A percentile compares a stretch with the other conserved stretches of the same genome.
phyloP scores from a whole-genome alignment of 257 asterid species.

The Nicotiana tomentosiformis region DNA sequence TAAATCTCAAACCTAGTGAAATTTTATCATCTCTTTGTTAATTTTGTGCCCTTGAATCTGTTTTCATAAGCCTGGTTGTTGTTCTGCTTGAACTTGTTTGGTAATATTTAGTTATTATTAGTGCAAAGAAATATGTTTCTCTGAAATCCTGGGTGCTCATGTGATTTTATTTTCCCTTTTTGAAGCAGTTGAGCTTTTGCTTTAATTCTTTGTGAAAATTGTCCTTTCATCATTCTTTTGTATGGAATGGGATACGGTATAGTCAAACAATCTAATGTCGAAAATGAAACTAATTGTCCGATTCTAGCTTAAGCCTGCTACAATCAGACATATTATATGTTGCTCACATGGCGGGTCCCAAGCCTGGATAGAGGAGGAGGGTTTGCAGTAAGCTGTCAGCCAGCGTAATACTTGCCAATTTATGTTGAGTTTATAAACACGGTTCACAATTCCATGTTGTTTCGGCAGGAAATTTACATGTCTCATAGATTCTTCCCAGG shows the following conservation, averaged over 20 bases:
- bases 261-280: not conserved
- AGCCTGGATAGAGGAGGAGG: no score
- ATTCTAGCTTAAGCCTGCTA: no score
- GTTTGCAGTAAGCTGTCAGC: no score
- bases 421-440: not conserved
- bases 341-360: no score
- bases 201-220: no score
- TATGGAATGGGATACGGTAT: not conserved
- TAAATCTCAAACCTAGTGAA: conserved; percentile 4
- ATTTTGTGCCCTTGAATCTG: not conserved
- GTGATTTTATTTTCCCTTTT: no score
- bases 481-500: not conserved
- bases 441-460: not conserved
- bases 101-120: not conserved
- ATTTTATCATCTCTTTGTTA: not conserved
- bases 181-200: no score
- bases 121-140: not conserved
- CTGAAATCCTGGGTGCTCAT: no score
- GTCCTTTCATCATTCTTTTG: no score
- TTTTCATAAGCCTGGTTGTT: no score
- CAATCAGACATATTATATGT: no score
- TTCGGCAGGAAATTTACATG: not conserved
- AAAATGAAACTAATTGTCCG: not conserved
- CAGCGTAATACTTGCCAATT: no score
- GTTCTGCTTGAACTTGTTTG: not conserved